These are phyloP conservation scores for Globisporangium solare DNA, from an alignment of 352 stramenopile species.

Conservation along the genomic window DNA sequence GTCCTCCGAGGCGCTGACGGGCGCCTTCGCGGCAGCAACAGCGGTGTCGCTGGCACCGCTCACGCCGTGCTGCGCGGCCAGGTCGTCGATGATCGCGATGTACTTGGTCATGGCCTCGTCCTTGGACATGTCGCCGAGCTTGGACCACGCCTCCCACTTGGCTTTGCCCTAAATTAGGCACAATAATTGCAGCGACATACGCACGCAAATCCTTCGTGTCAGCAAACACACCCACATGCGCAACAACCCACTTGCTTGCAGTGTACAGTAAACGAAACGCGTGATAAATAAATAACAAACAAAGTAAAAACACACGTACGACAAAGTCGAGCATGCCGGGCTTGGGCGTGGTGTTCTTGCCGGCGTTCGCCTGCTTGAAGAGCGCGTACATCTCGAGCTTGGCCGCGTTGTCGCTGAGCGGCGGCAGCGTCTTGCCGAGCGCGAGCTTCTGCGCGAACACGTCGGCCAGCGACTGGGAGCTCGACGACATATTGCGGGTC, in stretches of 20 bases:
- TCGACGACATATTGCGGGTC: slow-evolving; percentile 7
- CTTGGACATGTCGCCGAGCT: slow-evolving; percentile 58
- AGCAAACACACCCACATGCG: no score
- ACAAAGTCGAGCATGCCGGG: slow-evolving; percentile 84
- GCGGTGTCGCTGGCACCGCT: slow-evolving; percentile 9
- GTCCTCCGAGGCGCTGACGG: slow-evolving; percentile 29
- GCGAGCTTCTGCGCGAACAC: slow-evolving; percentile 59
- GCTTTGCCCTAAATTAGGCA: slow-evolving; percentile 33
- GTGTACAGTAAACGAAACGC: no score
- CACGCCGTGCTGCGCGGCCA: slow-evolving; percentile 41
- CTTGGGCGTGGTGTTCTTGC: slow-evolving; percentile 54
- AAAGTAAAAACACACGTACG: no score
- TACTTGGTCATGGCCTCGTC: slow-evolving; percentile 71
- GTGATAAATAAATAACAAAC: no score
- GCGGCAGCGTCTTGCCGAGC: slow-evolving; percentile 65
- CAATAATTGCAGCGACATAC: neutral
- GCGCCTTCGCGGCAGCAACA: neutral
- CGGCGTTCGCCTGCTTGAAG: slow-evolving; percentile 72
- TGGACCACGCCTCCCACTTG: slow-evolving; percentile 80
- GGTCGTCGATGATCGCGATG: slow-evolving; percentile 68
- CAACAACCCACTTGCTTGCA: neutral
- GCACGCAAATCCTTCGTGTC: neutral
- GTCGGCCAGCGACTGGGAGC: slow-evolving; percentile 20
- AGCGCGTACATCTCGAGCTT: slow-evolving; percentile 85
- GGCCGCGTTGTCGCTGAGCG: slow-evolving; percentile 64